A percentile compares a stretch with the other conserved stretches of the same genome.
These are phyloP conservation scores for Ailanthus altissimus DNA, from an alignment of 345 rosid species.

Conservation along the genomic window DNA sequence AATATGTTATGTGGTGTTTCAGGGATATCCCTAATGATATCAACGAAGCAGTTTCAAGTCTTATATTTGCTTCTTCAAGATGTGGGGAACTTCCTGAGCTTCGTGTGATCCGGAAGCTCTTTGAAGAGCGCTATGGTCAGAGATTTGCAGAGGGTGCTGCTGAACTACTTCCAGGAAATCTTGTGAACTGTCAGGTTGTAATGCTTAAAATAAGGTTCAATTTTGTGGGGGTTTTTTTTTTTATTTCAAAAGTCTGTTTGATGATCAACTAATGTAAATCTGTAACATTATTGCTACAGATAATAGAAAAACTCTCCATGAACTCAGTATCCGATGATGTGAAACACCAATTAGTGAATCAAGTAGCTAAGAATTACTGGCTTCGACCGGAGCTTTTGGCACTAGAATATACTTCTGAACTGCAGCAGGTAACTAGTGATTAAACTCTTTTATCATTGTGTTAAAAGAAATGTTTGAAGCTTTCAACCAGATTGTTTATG, in stretches of 20 bases:
- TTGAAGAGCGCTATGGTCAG: conserved; percentile 70
- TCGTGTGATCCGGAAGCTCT: conserved; percentile 53
- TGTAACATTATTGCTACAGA: conserved; percentile 32
- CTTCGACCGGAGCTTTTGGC: conserved; percentile 48
- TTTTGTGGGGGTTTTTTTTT: neutral
- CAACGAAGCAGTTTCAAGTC: conserved; percentile 88
- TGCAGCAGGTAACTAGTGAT: conserved; percentile 41
- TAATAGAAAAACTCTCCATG: conserved; percentile 51
- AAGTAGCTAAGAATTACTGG: conserved; percentile 52
- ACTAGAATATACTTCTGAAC: conserved; percentile 51
- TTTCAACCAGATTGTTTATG: neutral
- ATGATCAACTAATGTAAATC: neutral
- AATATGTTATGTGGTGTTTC: conserved; percentile 14
- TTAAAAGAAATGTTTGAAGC: neutral
- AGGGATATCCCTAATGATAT: conserved; percentile 73
- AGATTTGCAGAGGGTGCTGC: conserved; percentile 48
- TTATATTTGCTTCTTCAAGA: conserved; percentile 78
- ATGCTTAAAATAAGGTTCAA: neutral
- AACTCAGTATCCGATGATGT: conserved; percentile 47
- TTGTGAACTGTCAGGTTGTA: conserved; percentile 69
- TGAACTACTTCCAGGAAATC: conserved; percentile 62
- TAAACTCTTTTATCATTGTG: neutral
- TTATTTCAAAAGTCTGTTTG: neutral
- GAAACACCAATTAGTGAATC: conserved; percentile 52
- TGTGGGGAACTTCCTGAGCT: conserved; percentile 87